phyloP scores from a whole-genome alignment of 371 early-diverging fungal genomes.

The Mucor piriformis region DNA sequence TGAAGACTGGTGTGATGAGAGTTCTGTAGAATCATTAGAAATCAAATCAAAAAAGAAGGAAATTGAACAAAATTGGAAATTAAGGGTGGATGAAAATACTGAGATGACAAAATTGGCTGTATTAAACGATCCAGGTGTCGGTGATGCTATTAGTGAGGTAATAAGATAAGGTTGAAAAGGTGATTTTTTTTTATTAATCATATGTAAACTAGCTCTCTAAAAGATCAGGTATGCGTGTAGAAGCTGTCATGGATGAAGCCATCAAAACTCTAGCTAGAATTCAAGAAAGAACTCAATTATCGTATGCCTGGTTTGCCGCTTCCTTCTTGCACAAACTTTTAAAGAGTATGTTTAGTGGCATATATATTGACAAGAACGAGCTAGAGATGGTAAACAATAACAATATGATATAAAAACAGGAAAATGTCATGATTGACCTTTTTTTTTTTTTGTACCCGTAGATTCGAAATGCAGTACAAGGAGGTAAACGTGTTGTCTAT shows the following conservation, averaged over 20 bases:
- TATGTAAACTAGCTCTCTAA: conserved; percentile 17
- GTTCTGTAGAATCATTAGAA: neutral
- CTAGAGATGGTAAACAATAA: conserved; percentile 18
- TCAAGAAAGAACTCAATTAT: conserved; percentile 37
- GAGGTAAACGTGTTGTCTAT: conserved; percentile 30
- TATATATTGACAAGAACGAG: conserved; percentile 16
- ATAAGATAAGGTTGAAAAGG: too few relatives aligned
- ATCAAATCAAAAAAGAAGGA: conserved; percentile 5
- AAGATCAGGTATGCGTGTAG: conserved; percentile 30
- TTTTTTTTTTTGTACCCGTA: neutral
- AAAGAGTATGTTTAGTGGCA: conserved; percentile 32
- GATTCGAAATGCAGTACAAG: conserved; percentile 18
- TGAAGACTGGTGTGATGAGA: conserved; percentile 37
- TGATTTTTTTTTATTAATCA: neutral
- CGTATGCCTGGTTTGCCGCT: conserved; percentile 41
- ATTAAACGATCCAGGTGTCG: conserved; percentile 29
- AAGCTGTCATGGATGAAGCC: conserved; percentile 28
- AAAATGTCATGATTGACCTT: neutral
- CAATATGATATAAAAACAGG: neutral
- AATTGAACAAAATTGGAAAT: conserved; percentile 11
- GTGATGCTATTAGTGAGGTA: conserved; percentile 26
- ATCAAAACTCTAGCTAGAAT: conserved; percentile 24
- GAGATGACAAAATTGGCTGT: conserved; percentile 28
- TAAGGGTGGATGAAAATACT: conserved; percentile 24
- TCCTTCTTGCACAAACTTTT: conserved; percentile 27